Percentiles rank a stretch among this genome's conserved stretches.
These are phyloP conservation scores for Phytophthora sp. DNA, from an alignment of 352 stramenopile species.

Conservation along the genomic window DNA sequence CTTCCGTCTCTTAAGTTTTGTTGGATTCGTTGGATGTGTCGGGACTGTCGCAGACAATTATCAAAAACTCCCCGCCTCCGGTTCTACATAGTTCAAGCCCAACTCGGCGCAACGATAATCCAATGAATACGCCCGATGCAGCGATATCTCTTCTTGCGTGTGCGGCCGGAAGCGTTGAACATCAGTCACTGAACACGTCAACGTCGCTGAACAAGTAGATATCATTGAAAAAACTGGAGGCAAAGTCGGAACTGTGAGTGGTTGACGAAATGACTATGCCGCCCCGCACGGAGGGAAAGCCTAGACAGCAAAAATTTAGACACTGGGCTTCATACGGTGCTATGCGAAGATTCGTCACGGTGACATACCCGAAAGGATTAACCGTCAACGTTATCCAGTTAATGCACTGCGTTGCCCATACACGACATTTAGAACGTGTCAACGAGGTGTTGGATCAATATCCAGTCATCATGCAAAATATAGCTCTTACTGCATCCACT, in stretches of 20 bases:
- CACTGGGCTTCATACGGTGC: background rate
- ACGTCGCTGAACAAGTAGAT: background rate
- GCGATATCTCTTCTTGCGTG: background rate
- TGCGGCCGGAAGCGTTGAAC: background rate
- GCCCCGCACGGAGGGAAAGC: background rate
- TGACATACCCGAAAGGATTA: background rate
- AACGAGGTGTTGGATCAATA: conserved; percentile 5
- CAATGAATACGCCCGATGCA: background rate
- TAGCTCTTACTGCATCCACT: background rate
- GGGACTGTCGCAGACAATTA: background rate
- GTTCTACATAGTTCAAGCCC: background rate
- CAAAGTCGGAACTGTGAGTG: background rate
- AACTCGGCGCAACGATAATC: background rate
- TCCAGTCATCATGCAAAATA: conserved; percentile 12
- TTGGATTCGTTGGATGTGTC: background rate
- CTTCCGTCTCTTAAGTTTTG: background rate
- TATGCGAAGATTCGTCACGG: background rate
- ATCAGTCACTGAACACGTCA: background rate
- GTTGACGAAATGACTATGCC: conserved; percentile 1
- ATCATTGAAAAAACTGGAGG: background rate
- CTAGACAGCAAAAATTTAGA: conserved; percentile 2
- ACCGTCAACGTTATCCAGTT: conserved; percentile 3
- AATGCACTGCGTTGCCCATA: conserved; percentile 7
- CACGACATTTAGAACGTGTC: background rate
- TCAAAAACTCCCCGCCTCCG: background rate